These are phyloP conservation scores for Saturnispora bothae DNA, from an alignment of 805 yeast genomes.

Conservation along the genomic window DNA sequence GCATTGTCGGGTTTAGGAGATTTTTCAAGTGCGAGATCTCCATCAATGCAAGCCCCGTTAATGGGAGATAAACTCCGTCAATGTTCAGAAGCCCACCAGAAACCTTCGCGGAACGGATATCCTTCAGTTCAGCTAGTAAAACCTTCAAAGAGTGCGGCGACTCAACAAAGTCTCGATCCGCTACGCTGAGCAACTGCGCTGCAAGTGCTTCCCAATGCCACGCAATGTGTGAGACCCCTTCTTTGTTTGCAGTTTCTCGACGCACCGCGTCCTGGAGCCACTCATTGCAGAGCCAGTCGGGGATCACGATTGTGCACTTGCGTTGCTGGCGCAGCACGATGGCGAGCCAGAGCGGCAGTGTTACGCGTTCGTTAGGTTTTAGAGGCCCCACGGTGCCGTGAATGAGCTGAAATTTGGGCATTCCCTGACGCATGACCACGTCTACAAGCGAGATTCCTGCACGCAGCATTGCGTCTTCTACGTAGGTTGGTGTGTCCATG, in stretches of 20 bases:
- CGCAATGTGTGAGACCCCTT: conserved; percentile 24
- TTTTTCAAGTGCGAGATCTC: conserved; percentile 88
- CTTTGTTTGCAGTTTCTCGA: not conserved
- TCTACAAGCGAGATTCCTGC: conserved; percentile 2
- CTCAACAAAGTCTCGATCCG: conserved; percentile 70
- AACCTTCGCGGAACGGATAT: conserved; percentile 70
- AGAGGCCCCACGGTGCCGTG: conserved; percentile 7
- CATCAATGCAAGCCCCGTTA: conserved; percentile 71
- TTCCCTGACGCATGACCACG: conserved; percentile 5
- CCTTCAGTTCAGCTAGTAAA: conserved; percentile 72
- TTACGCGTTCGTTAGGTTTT: conserved; percentile 51
- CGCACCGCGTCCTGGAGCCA: not conserved
- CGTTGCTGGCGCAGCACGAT: conserved; percentile 71
- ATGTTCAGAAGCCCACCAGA: conserved; percentile 67
- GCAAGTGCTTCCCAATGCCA: conserved; percentile 84
- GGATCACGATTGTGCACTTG: conserved; percentile 77
- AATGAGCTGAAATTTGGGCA: conserved; percentile 2
- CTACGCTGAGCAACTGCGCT: conserved; percentile 52
- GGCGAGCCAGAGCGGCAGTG: conserved; percentile 85
- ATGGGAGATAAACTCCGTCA: conserved; percentile 72
- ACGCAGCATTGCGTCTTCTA: conserved; percentile 4
- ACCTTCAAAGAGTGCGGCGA: conserved; percentile 63
- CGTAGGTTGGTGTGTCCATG: not conserved
- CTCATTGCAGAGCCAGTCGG: conserved; percentile 53
- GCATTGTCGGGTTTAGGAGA: conserved; percentile 72